These are phyloP conservation scores for Aspergillus amoenus DNA, from an alignment of 2,329 filamentous ascomycete genomes.

Conservation along the genomic window DNA sequence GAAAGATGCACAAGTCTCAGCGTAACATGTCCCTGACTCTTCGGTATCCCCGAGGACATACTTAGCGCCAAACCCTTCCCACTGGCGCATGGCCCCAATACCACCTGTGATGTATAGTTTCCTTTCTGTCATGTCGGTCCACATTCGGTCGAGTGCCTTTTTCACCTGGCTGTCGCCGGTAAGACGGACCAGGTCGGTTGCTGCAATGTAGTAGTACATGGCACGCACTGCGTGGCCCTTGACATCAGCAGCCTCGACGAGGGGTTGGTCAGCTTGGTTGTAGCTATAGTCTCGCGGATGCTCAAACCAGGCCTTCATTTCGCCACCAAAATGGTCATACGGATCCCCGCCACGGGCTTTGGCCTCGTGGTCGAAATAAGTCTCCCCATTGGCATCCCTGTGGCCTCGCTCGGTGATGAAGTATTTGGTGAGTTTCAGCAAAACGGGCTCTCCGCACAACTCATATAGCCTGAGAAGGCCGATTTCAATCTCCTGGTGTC, in stretches of 20 bases:
- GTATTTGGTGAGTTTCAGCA: conserved; percentile 44
- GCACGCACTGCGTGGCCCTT: conserved; percentile 62
- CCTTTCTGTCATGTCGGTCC: conserved; percentile 60
- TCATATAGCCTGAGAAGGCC: conserved; percentile 49
- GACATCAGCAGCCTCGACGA: conserved; percentile 29
- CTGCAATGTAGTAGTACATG: conserved; percentile 60
- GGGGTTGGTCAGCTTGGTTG: conserved; percentile 1
- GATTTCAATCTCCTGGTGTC: conserved; percentile 58
- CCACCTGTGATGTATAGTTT: conserved; percentile 66
- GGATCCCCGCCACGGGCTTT: conserved; percentile 42
- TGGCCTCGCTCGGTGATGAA: conserved; percentile 61
- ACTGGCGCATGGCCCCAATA: conserved; percentile 57
- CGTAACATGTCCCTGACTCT: conserved; percentile 63
- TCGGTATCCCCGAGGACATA: conserved; percentile 60
- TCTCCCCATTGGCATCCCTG: conserved; percentile 48
- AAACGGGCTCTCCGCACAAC: conserved; percentile 37
- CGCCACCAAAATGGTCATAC: conserved; percentile 6
- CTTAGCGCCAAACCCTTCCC: conserved; percentile 61
- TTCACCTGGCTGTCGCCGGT: conserved; percentile 23
- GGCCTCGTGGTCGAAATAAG: conserved; percentile 57
- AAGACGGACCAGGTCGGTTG: conserved; percentile 53
- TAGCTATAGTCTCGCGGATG: conserved; percentile 4
- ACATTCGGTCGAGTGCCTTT: conserved; percentile 50
- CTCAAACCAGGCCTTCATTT: conserved; percentile 11
- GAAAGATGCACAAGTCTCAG: conserved; percentile 62